phyloP scores from a whole-genome alignment of 2,329 filamentous ascomycete species.

The Biscogniauxia sp. region DNA sequence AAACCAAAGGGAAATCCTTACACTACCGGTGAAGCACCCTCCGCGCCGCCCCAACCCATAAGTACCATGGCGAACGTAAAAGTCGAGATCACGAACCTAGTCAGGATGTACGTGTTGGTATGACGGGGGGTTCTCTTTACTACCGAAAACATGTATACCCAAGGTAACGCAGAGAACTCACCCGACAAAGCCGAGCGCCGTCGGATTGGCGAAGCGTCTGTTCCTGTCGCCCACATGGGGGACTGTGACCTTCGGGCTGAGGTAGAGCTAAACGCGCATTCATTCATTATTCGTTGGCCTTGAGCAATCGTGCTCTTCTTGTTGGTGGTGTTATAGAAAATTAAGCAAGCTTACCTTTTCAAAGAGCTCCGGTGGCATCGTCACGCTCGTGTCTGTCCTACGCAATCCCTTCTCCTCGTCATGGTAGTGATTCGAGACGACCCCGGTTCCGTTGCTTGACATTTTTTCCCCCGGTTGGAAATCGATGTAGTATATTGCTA shows the following conservation, averaged over 20 bases:
- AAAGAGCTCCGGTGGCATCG: slow-evolving; percentile 39
- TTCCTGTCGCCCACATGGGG: slow-evolving; percentile 36
- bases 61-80: slow-evolving; percentile 37
- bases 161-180: slow-evolving; percentile 13
- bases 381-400: slow-evolving; percentile 33
- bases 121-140: too few relatives aligned
- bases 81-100: slow-evolving; percentile 37
- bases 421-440: slow-evolving; percentile 7
- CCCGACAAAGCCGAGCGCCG: slow-evolving; percentile 37
- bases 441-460: slow-evolving; percentile 14
- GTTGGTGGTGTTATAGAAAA: too few relatives aligned
- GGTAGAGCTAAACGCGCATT: slow-evolving; percentile 31
- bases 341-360: slow-evolving; percentile 27
- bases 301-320: too few relatives aligned
- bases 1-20: slow-evolving; percentile 25
- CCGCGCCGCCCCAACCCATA: slow-evolving; percentile 38
- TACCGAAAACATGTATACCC: too few relatives aligned
- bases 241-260: slow-evolving; percentile 38
- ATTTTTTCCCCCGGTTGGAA: slow-evolving; percentile 9
- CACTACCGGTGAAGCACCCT: slow-evolving; percentile 33
- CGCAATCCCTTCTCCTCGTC: slow-evolving; percentile 37
- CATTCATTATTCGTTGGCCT: slow-evolving; percentile 5
- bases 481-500: too few relatives aligned
- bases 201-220: slow-evolving; percentile 37
- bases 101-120: not conserved